Percentiles rank a stretch among this genome's conserved stretches.
These are phyloP conservation scores for Jamesozyma lodderae DNA, from an alignment of 805 yeast species.

Conservation along the genomic window DNA sequence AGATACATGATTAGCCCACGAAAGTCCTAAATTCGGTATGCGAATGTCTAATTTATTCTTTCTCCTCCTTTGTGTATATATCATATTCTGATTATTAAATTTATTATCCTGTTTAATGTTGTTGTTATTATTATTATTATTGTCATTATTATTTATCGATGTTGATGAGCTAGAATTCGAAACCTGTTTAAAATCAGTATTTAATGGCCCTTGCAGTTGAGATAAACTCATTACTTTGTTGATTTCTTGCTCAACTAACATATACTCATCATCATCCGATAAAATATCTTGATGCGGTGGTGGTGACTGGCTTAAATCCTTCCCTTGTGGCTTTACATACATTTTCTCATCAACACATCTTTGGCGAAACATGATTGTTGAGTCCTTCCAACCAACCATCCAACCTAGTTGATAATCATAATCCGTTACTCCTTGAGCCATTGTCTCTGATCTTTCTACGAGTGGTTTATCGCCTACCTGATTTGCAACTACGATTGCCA, in stretches of 20 bases:
- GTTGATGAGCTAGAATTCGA: too few relatives aligned
- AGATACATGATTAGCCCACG: conserved; percentile 45
- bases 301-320: not conserved
- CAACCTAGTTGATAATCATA: conserved; percentile 63
- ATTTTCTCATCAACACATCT: conserved; percentile 1
- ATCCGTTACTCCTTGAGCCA: conserved; percentile 22
- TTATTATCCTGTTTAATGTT: too few relatives aligned
- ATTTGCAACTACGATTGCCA: conserved; percentile 66
- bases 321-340: not conserved
- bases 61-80: too few relatives aligned
- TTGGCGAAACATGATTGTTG: conserved; percentile 30
- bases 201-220: too few relatives aligned
- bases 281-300: conserved; percentile 9
- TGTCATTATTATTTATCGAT: too few relatives aligned
- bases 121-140: too few relatives aligned
- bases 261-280: conserved; percentile 27
- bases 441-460: conserved; percentile 9
- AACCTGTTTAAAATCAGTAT: too few relatives aligned
- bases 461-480: conserved; percentile 61
- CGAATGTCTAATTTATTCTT: conserved; percentile 29
- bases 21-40: conserved; percentile 47
- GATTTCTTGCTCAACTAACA: conserved; percentile 17
- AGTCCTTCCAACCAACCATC: conserved; percentile 65
- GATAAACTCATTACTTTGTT: conserved; percentile 6
- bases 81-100: too few relatives aligned